Base-by-base conservation (phyloP, 2,329 filamentous ascomycete species). In the Alternaria incomplexa region DNA sequence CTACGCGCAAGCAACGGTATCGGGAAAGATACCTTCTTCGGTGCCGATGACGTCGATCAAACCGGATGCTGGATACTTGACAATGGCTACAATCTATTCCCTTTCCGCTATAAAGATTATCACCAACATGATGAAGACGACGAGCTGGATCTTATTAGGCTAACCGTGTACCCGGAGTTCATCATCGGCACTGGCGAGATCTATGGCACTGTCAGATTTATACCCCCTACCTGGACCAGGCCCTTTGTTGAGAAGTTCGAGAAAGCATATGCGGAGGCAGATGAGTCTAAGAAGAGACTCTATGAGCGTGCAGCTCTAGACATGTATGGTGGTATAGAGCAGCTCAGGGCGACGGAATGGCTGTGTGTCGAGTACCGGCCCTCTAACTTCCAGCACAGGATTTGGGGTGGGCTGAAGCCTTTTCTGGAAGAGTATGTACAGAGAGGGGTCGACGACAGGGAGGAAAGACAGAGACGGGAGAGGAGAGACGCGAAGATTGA, bases 221-320 rank as follows among this genome's bases (percentile, higher is more conserved):
- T 66, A 45, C 43, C 62, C 12, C 64, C 57, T 23, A 22, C 52
- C n/a, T 52, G 15, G 11, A 44, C 44, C 13, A 52, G 47, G 13
- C 55, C 28, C 15, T 30, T 57, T 2, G 20, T 60, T 5, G 46
- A 20, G 28, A 48, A 17, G 5, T 59, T 62, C 13, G 56, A 63
- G 13, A 36, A 48, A 15, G 51, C 20, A 15, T 63, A 59, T 56
- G 59, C 56, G 22, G 25, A 30, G 12, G 63, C 57, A 15, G 28
- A 36, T 12, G 25, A 51, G 32, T 17, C 17, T 9, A 36, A 58
- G 5, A 63, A 61, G 15, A 26, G 43, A 40, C 13, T 48, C 11
- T 59, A 63, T 7, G 51, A 63, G 28, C 26, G 50, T 1, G 59
- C 15, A 6, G 63, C 60, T 10, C 12, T 67, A 17, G 65, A 67